Evolutionary conservation across 192 early-diverging fungal species (phyloP).

Genomic region (Linnemannia elongata): DNA sequence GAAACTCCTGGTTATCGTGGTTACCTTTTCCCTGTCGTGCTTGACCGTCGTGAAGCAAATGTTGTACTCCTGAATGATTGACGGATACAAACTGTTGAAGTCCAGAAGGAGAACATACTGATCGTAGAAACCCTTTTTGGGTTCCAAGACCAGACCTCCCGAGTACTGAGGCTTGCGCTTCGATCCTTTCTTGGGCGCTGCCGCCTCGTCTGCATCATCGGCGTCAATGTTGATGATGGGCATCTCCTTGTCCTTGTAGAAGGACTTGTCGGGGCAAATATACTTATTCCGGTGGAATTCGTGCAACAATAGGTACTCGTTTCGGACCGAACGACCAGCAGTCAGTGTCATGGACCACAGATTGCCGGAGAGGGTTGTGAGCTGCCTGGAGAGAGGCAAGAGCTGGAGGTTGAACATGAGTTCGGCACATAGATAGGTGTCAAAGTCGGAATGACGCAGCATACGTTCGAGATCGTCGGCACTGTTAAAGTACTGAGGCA

Average conservation of each 20-base stretch:
- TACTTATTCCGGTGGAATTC: conserved; percentile 95
- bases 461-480: conserved; percentile 75
- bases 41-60: conserved; percentile 98
- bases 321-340: conserved; percentile 93
- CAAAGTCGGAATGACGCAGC: conserved; percentile 85
- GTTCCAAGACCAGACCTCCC: conserved; percentile 97
- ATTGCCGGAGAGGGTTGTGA: conserved; percentile 95
- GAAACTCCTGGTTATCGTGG: neutral
- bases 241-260: conserved; percentile 36
- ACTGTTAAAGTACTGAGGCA: conserved; percentile 77
- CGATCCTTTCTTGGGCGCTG: conserved; percentile 58
- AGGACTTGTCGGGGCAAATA: conserved; percentile 90
- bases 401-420: conserved; percentile 94
- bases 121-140: conserved; percentile 97
- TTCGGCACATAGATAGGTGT: conserved; percentile 81
- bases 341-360: conserved; percentile 93
- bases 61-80: conserved; percentile 99
- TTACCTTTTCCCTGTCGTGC: conserved; percentile 48
- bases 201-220: conserved; percentile 47
- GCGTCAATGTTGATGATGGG: conserved; percentile 38
- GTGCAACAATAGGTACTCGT: conserved; percentile 95
- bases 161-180: conserved; percentile 92
- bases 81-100: conserved; percentile 99
- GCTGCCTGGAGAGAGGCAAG: conserved; percentile 90
- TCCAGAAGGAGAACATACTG: conserved; percentile 94